A percentile compares a stretch with the other conserved stretches of the same genome.
Conservation (phyloP, 148 eudicot genomes). For the Salicornia ramosissima region DNA sequence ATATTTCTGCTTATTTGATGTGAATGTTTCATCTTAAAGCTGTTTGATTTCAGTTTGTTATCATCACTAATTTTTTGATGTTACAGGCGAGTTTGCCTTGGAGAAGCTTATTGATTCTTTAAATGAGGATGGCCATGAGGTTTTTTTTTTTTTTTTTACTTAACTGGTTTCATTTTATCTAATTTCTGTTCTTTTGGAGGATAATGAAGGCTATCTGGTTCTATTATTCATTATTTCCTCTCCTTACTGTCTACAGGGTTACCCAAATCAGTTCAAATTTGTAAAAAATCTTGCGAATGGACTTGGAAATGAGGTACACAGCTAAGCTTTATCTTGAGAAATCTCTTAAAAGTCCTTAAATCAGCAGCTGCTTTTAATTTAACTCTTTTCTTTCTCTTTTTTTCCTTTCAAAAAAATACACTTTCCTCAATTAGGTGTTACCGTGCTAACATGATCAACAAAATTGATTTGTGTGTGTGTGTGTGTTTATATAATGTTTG, state of each 20-base stretch:
- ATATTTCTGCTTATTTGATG: constrained; percentile 15
- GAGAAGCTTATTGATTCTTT: constrained; percentile 56
- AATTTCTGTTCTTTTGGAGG: neutral
- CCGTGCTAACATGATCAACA: neutral
- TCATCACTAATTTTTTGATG: neutral
- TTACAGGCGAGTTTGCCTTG: constrained; percentile 69
- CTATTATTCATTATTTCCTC: neutral
- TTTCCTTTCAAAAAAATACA: no score
- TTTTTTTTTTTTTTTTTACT: constrained; percentile 34
- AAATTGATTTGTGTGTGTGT: neutral
- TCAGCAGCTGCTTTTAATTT: neutral
- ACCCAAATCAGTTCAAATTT: constrained; percentile 52
- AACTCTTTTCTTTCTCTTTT: no score
- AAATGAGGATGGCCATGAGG: constrained; percentile 48
- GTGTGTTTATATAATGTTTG: neutral
- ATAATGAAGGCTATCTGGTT: neutral
- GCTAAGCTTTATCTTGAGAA: neutral
- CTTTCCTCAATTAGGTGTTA: no score
- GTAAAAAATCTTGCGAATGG: constrained; percentile 38
- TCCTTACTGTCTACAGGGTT: constrained; percentile 40
- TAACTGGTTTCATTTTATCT: constrained; percentile 1
- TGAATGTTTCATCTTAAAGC: constrained; percentile 10
- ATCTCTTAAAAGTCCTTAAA: neutral
- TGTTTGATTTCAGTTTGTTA: neutral
- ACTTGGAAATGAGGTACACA: constrained; percentile 59